Evolutionary conservation across 164 flowering plant species (phyloP).

Genomic region (Dillenia suffruticosa): DNA sequence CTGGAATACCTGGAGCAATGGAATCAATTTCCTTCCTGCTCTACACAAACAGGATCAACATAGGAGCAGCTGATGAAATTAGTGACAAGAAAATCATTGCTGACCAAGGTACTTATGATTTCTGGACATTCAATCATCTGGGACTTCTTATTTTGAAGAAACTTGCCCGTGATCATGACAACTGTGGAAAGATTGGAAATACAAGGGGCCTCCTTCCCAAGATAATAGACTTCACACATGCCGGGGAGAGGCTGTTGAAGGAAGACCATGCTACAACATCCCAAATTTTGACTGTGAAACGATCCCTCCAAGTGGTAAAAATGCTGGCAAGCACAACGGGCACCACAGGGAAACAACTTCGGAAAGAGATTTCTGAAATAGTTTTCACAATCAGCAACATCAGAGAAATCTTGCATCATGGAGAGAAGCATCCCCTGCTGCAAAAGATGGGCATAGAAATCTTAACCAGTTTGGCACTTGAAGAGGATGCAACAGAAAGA

Average conservation of each 20-base stretch:
- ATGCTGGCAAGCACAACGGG: constrained; percentile 83
- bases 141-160: constrained; percentile 84
- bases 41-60: constrained; percentile 31
- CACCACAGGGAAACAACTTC: constrained; percentile 59
- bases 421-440: constrained; percentile 55
- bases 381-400: constrained; percentile 90
- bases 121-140: constrained; percentile 67
- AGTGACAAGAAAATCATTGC: constrained; percentile 37
- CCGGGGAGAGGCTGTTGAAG: constrained; percentile 50
- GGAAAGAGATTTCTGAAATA: constrained; percentile 72
- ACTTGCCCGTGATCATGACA: constrained; percentile 79
- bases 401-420: constrained; percentile 66
- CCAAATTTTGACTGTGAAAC: constrained; percentile 53
- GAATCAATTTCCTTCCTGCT: constrained; percentile 91
- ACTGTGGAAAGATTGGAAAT: constrained; percentile 89
- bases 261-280: constrained; percentile 33
- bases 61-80: constrained; percentile 50
- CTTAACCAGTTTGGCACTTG: constrained; percentile 66
- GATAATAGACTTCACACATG: constrained; percentile 73
- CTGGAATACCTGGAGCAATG: constrained; percentile 91
- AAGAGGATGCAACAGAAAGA: constrained; percentile 76
- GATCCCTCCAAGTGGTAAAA: constrained; percentile 73
- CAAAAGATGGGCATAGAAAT: constrained; percentile 73
- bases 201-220: constrained; percentile 83
- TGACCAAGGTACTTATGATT: constrained; percentile 48